These are phyloP conservation scores for Suillus subaureus DNA, from an alignment of 768 basidiomycete species.

Conservation along the genomic window DNA sequence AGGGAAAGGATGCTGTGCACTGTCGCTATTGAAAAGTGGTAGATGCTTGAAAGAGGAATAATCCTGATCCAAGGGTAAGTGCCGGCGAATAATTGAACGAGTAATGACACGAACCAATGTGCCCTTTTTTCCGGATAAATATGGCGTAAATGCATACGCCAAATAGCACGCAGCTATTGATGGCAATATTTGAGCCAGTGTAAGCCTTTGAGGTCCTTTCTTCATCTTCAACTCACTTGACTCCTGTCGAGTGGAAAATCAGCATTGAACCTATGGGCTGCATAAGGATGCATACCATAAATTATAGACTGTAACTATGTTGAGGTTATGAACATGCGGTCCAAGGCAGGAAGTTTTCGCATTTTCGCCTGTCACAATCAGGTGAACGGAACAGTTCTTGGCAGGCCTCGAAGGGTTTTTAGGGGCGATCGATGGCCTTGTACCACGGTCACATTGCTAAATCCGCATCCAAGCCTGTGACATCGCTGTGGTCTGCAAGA, in stretches of 20 bases:
- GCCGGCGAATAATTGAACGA: not conserved
- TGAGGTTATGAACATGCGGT: slow-evolving; percentile 10
- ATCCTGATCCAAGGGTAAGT: slow-evolving; percentile 4
- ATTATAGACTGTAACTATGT: slow-evolving; percentile 8
- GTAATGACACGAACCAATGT: slow-evolving; percentile 6
- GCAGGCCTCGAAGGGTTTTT: not conserved
- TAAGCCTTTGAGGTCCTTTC: not conserved
- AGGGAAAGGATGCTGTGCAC: not conserved
- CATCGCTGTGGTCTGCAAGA: not conserved
- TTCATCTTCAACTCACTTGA: slow-evolving; percentile 5
- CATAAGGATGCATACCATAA: slow-evolving; percentile 5
- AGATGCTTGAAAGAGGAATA: not conserved
- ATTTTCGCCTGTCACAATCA: not conserved
- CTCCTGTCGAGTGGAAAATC: not conserved
- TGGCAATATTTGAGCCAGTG: slow-evolving; percentile 1
- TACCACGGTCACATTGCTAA: not conserved
- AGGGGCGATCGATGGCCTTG: not conserved
- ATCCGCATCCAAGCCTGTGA: not conserved
- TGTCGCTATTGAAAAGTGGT: not conserved
- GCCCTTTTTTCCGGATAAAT: not conserved
- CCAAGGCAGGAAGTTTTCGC: not conserved
- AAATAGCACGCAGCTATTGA: slow-evolving; percentile 9
- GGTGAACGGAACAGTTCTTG: not conserved
- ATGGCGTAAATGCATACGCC: slow-evolving; percentile 7
- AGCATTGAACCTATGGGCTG: not conserved